phyloP scores from a whole-genome alignment of 2,329 filamentous ascomycete genomes.

The Chaetomium globosum region DNA sequence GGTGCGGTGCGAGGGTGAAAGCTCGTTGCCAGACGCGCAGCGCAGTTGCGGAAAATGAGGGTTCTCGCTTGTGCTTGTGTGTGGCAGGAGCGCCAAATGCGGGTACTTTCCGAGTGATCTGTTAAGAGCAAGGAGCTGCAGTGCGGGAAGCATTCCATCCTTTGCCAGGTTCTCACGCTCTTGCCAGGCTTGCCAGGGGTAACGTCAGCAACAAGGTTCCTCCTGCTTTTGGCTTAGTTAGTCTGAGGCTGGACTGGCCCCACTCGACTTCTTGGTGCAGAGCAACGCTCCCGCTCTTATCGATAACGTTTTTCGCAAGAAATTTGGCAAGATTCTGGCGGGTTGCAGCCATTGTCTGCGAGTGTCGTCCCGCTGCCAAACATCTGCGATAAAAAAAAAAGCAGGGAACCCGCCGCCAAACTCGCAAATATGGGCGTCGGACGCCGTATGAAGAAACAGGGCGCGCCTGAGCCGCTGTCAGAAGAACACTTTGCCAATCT shows the following conservation, averaged over 20 bases:
- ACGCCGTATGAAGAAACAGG: constrained; percentile 95
- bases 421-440: constrained; percentile 75
- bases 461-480: constrained; percentile 77
- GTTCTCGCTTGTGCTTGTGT: constrained; percentile 27
- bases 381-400: constrained; percentile 10
- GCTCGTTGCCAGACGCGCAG: constrained; percentile 28
- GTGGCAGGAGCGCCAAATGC: constrained; percentile 24
- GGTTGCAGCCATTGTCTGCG: constrained; percentile 13
- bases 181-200: constrained; percentile 25
- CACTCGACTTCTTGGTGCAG: not conserved
- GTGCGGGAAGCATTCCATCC: not conserved
- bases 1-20: constrained; percentile 19
- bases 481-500: constrained; percentile 75
- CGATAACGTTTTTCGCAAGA: constrained; percentile 33
- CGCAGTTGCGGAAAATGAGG: constrained; percentile 27
- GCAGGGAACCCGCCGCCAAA: constrained; percentile 24
- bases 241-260: not conserved
- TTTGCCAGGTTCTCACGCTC: not conserved
- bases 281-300: constrained; percentile 27
- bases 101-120: constrained; percentile 36
- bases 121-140: constrained; percentile 31
- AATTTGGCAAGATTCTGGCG: constrained; percentile 23
- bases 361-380: constrained; percentile 11
- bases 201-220: constrained; percentile 29
- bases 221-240: constrained; percentile 28